A percentile compares a stretch with the other conserved stretches of the same genome.
Conservation (phyloP, 306 rosid genomes). For the Sicyos baderoa region DNA sequence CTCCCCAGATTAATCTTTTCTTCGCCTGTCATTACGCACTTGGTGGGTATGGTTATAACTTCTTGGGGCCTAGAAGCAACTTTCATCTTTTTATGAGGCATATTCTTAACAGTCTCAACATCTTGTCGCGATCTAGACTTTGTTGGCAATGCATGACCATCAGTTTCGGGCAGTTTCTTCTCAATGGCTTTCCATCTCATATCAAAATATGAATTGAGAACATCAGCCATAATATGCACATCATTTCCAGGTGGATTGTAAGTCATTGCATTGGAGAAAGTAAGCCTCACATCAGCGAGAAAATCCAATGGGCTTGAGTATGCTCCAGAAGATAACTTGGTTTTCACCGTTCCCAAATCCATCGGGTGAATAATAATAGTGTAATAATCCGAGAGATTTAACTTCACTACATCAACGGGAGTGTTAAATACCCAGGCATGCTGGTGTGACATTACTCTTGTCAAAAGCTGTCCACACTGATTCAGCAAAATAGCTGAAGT, state of each 20-base stretch:
- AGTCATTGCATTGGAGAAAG: constrained; percentile 71
- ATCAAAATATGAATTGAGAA: constrained; percentile 55
- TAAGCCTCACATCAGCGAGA: constrained; percentile 57
- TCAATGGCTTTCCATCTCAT: constrained; percentile 70
- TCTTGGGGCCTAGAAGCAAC: constrained; percentile 37
- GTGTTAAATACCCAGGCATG: constrained; percentile 55
- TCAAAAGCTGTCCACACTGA: constrained; percentile 59
- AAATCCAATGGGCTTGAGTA: constrained; percentile 47
- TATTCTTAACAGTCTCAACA: constrained; percentile 33
- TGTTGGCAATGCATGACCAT: constrained; percentile 28
- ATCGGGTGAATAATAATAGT: constrained; percentile 62
- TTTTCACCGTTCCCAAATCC: constrained; percentile 72
- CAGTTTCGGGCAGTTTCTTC: constrained; percentile 50
- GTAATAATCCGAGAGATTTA: constrained; percentile 73
- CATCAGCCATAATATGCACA: constrained; percentile 63
- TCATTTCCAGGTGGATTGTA: constrained; percentile 72
- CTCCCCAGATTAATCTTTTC: constrained; percentile 52
- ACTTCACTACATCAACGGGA: constrained; percentile 69
- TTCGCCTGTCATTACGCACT: constrained; percentile 47
- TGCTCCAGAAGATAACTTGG: constrained; percentile 42
- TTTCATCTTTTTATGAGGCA: constrained; percentile 57
- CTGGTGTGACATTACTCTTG: constrained; percentile 52
- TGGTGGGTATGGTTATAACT: constrained; percentile 37
- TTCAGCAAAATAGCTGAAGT: constrained; percentile 47
- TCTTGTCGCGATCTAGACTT: constrained; percentile 31